A percentile compares a stretch with the other conserved stretches of the same genome.
Conservation (phyloP, 1,284 basidiomycete genomes). For the Lentinus polychrous region DNA sequence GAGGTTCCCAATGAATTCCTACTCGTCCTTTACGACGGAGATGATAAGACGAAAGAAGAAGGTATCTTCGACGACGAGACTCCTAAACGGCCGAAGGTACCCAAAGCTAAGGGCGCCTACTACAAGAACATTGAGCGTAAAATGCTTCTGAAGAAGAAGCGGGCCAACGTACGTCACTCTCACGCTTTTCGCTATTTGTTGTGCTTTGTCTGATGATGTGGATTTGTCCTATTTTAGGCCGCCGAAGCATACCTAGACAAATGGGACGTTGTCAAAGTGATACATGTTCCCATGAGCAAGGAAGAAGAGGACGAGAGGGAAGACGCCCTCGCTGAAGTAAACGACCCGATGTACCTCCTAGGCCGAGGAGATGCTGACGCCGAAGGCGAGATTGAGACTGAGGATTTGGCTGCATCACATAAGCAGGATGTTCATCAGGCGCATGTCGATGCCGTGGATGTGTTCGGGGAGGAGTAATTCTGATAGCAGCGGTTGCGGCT, state of each 20-base stretch:
- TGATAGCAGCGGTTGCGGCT: too few species aligned
- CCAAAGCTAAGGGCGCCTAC: conserved; percentile 54
- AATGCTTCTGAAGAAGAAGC: conserved; percentile 81
- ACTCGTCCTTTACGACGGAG: conserved; percentile 66
- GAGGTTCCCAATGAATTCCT: conserved; percentile 82
- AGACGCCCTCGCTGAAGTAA: conserved; percentile 46
- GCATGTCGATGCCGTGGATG: conserved; percentile 16
- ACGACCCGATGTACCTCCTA: conserved; percentile 44
- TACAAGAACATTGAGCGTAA: conserved; percentile 86
- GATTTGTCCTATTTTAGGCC: conserved; percentile 29
- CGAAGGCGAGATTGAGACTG: conserved; percentile 32
- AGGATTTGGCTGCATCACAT: neutral
- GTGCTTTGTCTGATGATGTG: neutral
- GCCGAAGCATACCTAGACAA: conserved; percentile 67
- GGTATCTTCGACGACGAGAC: conserved; percentile 33
- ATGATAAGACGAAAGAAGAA: conserved; percentile 22
- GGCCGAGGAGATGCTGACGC: conserved; percentile 35
- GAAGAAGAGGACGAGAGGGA: conserved; percentile 48
- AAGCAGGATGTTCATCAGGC: neutral
- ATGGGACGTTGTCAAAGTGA: conserved; percentile 70
- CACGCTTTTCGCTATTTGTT: neutral
- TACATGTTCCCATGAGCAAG: conserved; percentile 42
- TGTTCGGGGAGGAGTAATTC: conserved; percentile 16
- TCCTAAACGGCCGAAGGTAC: conserved; percentile 18
- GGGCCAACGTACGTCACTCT: conserved; percentile 58